phyloP scores from a whole-genome alignment of 2,329 filamentous ascomycete species.

The Aplosporella prunicola region DNA sequence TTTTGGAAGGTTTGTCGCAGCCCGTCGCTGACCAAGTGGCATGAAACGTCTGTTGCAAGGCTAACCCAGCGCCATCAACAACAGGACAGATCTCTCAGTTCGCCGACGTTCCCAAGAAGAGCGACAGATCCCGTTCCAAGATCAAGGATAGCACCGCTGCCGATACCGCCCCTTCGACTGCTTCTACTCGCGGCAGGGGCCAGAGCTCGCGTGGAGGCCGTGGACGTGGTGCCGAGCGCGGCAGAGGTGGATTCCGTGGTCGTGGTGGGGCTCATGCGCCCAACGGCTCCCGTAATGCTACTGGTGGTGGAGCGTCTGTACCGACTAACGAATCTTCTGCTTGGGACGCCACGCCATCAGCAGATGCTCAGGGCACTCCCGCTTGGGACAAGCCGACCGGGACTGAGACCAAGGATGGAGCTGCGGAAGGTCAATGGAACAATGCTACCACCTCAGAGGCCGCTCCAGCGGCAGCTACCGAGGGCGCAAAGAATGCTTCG shows the following conservation, averaged over 20 bases:
- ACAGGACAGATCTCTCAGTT: constrained; percentile 72
- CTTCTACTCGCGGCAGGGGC: constrained; percentile 7
- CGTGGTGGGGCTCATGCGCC: constrained; percentile 53
- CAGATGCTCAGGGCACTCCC: constrained; percentile 19
- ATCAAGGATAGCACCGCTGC: constrained; percentile 52
- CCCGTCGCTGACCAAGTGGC: not conserved
- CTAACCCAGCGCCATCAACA: constrained; percentile 17
- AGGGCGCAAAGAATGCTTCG: constrained; percentile 25
- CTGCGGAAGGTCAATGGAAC: constrained; percentile 36
- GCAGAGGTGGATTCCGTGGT: constrained; percentile 40
- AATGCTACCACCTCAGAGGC: constrained; percentile 22
- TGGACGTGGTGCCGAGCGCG: constrained; percentile 49
- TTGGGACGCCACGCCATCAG: constrained; percentile 43
- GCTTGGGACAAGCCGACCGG: constrained; percentile 17
- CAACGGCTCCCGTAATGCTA: constrained; percentile 50
- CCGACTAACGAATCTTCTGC: constrained; percentile 61
- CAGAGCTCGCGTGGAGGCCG: constrained; percentile 47
- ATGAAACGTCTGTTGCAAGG: not conserved
- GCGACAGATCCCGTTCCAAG: constrained; percentile 64
- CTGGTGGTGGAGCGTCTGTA: constrained; percentile 43
- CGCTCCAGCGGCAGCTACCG: constrained; percentile 21
- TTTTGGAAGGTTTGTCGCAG: constrained; percentile 58
- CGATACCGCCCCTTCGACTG: constrained; percentile 20
- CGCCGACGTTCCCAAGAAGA: constrained; percentile 73
- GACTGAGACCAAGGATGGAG: constrained; percentile 22